These are phyloP conservation scores for Nicotiana attenuata DNA, from an alignment of 257 asterid genomes.

Conservation along the genomic window DNA sequence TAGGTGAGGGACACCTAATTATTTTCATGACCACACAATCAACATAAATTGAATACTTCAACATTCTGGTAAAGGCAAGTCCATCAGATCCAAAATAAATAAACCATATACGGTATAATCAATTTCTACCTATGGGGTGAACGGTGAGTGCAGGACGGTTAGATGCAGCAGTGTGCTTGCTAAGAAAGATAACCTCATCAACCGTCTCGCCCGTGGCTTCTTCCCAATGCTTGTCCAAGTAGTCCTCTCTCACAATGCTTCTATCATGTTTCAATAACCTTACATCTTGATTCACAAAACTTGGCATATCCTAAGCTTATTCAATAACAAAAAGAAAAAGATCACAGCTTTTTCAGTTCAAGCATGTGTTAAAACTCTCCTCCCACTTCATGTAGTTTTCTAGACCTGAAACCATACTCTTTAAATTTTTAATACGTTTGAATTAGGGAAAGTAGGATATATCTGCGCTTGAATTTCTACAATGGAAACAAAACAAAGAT, in stretches of 20 bases:
- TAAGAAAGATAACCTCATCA: slow-evolving; percentile 32
- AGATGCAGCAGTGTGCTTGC: slow-evolving; percentile 33
- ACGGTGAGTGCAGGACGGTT: slow-evolving; percentile 34
- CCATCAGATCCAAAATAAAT: not conserved
- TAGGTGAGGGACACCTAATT: slow-evolving; percentile 33
- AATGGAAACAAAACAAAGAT: not conserved
- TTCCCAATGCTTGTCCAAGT: slow-evolving; percentile 30
- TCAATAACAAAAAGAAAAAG: not conserved
- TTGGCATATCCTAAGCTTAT: slow-evolving; percentile 22
- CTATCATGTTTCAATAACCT: slow-evolving; percentile 28
- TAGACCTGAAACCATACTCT: not conserved
- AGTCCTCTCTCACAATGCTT: slow-evolving; percentile 31
- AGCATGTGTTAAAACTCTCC: not conserved
- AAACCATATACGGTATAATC: not conserved
- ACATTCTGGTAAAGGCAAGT: not conserved
- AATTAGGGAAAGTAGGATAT: not conserved
- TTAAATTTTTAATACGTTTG: not conserved
- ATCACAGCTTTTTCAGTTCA: not conserved
- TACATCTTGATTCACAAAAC: slow-evolving; percentile 31
- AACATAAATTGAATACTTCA: not conserved
- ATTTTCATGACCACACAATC: not conserved
- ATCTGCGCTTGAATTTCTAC: not conserved
- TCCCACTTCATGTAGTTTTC: not conserved
- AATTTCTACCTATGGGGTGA: slow-evolving; percentile 32
- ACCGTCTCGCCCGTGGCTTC: slow-evolving; percentile 27